Base-by-base conservation (phyloP, 441 rosid genomes). In the Adansonia gregorii region DNA sequence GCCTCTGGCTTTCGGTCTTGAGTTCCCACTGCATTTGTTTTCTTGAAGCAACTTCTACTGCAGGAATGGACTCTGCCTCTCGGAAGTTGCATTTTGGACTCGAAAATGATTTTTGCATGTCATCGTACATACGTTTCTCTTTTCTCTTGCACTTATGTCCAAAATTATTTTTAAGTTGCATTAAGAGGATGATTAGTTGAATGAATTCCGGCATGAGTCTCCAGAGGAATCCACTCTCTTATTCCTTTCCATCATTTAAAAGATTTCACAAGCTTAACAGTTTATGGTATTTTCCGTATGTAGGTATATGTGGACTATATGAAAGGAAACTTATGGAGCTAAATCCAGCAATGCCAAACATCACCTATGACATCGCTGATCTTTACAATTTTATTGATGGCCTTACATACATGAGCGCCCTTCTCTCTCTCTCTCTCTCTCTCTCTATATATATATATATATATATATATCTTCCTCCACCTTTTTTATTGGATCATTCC, bases 361-460 rank as follows among this genome's bases (percentile, higher is more conserved):
- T 96, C 79, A 80, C 88, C 41, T 94, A 96, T 78, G 99, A 96
- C 82, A 90, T 96, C 83, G 80, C 83, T 52, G 98, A 96, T 86
- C 98, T 96, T 54, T 96, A 92, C 91, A 91, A 89, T 83, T 94
- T 92, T 67, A 93, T 94, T 48, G 99, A 96, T 67, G 99, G 99
- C 78, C 98, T 94, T 70, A 82, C 93, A 20, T 98, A 96, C 87
- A 77, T 94, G 95, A 94, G 98, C 69, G 98, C 97, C 58, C 78
- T 94, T 86, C 95, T 94, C 98, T 94, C 85, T 82, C 82, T 78
- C 64, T 86, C 85, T 68, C 86, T 78, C 77, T 35, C 82, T 79
- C 80, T 71, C 19, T 52, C 54, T 52, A 1, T 31, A 31, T 31
- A 31, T 31, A 31, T 31, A 31, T 31, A 31, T 35, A 35, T 35